A percentile compares a stretch with the other conserved stretches of the same genome.
These are phyloP conservation scores for Sanghuangporus baumii DNA, from an alignment of 1,284 basidiomycete species.

Conservation along the genomic window DNA sequence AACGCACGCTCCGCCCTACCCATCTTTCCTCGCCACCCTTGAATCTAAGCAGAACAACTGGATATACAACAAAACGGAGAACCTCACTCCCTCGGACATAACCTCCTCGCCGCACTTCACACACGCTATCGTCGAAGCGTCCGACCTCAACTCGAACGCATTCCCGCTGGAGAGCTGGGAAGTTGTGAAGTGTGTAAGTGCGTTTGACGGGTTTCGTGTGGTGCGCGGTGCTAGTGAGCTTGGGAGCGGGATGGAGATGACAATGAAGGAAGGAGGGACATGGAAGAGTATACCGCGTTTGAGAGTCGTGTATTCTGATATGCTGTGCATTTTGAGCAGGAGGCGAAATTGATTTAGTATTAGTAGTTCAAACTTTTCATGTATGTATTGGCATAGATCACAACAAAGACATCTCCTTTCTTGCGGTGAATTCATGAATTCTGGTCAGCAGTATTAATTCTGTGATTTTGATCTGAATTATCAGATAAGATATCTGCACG, in stretches of 20 bases:
- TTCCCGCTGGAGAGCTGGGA: conserved; percentile 26
- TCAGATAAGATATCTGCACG: conserved; percentile 6
- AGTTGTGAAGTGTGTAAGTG: conserved; percentile 37
- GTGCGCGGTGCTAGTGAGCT: conserved; percentile 18
- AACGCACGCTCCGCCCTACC: conserved; percentile 50
- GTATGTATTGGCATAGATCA: not conserved
- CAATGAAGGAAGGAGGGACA: conserved; percentile 18
- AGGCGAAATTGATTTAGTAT: not conserved
- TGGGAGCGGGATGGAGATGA: not conserved
- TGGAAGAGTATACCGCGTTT: conserved; percentile 27
- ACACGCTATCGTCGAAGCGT: conserved; percentile 52
- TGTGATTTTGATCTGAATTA: not conserved
- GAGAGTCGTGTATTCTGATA: conserved; percentile 37
- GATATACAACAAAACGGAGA: conserved; percentile 79
- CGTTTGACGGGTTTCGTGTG: conserved; percentile 46
- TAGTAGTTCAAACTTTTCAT: not conserved
- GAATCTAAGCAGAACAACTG: conserved; percentile 32
- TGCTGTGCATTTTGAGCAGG: conserved; percentile 48
- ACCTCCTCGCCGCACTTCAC: conserved; percentile 41
- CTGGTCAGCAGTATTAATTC: too few species aligned
- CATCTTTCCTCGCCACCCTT: conserved; percentile 31
- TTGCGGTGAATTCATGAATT: too few species aligned
- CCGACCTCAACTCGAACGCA: conserved; percentile 16
- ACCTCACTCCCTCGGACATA: conserved; percentile 40
- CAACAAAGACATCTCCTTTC: not conserved